These are phyloP conservation scores for Flaveria ramosissima DNA, from an alignment of 129 eudicot species.

Conservation along the genomic window DNA sequence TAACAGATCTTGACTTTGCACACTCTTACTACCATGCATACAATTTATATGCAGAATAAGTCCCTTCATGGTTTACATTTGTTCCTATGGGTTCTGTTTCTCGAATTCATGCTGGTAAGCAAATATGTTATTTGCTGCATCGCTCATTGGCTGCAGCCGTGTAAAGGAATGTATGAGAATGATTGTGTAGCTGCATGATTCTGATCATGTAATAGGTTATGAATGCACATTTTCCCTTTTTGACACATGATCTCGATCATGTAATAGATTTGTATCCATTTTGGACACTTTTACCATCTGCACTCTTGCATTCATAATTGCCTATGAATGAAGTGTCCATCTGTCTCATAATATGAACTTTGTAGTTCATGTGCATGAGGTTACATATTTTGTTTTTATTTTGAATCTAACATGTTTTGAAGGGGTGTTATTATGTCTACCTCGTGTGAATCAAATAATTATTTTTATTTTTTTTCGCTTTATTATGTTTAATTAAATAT, in stretches of 20 bases:
- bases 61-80: not conserved
- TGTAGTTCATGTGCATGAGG: slow-evolving; percentile 9
- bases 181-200: slow-evolving; percentile 14
- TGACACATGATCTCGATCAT: not conserved
- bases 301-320: not conserved
- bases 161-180: slow-evolving; percentile 4
- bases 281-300: not conserved
- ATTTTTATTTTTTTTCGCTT: too few relatives aligned
- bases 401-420: not conserved
- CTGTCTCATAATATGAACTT: not conserved
- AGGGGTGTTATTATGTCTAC: too few relatives aligned
- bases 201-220: not conserved
- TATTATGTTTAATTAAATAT: too few relatives aligned
- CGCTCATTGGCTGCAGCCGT: slow-evolving; percentile 7
- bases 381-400: not conserved
- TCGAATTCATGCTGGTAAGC: slow-evolving; percentile 23
- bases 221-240: not conserved
- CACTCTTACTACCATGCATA: slow-evolving; percentile 21
- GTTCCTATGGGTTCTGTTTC: slow-evolving; percentile 14
- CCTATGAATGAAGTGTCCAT: not conserved
- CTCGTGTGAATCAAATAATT: too few relatives aligned
- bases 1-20: slow-evolving; percentile 24
- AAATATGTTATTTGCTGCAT: slow-evolving; percentile 2
- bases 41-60: slow-evolving; percentile 25
- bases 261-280: not conserved